Evolutionary conservation across 306 rosid genomes (phyloP), one percentile per base, ranked within the genome.

Genomic region (Pyrus pyrifolia): DNA sequence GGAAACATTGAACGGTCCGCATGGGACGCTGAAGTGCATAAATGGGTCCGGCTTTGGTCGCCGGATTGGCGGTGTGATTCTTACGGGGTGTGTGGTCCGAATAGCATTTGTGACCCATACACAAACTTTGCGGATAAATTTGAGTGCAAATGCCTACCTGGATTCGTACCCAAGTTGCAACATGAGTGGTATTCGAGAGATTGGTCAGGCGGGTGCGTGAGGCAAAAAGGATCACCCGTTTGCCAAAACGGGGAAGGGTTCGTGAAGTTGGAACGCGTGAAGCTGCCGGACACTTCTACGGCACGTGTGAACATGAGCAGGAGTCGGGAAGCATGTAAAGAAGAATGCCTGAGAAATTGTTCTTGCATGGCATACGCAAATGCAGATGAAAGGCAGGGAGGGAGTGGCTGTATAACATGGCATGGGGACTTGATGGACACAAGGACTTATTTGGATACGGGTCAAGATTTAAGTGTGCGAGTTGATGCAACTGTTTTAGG

Each of bases 341-440:
- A 35, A 35, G 40, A 35, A 35, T 35, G 40, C 40, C 40, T 35
- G 40, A 35, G 40, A 35, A 35, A 35, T 6, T 35, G 40, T 35
- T 35, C 40, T 35, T 35, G 40, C 40, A 35, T 8, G 40, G 40
- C 40, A 35, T 35, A 6, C 40, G 40, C 40, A 35, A 35, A 35
- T 35, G 40, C 40, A 35, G 40, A 35, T 35, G 40, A 35, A 35
- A 6, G 40, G 40, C 55, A 55, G 71, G 87, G 79, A 0, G 42
- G 80, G 19, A 81, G 68, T 51, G 90, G 92, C 21, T 90, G 95
- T 66, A 5, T 88, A 33, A 78, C 79, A 4, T 90, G 92, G 90
- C 25, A 82, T 70, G 95, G 89, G 0, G 81, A 83, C 3, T 71
- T 88, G 86, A 73, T 81, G 2, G 91, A 91, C 45, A 75, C 74